phyloP scores from a whole-genome alignment of 2,329 filamentous ascomycete genomes.

The Dryadomyces sulphureus region DNA sequence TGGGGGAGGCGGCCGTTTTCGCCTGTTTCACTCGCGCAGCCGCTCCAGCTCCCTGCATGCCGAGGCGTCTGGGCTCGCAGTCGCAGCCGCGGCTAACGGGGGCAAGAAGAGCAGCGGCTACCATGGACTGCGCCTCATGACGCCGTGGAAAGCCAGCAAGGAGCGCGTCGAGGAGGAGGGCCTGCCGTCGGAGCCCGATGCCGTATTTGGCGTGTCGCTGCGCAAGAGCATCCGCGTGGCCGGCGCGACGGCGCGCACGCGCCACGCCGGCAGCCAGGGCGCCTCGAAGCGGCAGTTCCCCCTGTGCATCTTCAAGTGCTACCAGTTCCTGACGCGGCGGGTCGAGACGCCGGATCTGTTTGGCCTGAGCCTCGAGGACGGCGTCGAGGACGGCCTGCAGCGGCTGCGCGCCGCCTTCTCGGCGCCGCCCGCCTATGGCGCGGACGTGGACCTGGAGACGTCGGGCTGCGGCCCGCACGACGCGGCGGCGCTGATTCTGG shows the following conservation, averaged over 20 bases:
- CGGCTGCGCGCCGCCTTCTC: conserved; percentile 23
- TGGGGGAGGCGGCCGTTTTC: background rate
- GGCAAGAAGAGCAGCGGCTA: background rate
- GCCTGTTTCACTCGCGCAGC: background rate
- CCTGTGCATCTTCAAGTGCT: conserved; percentile 25
- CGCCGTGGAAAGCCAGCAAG: background rate
- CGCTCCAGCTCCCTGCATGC: background rate
- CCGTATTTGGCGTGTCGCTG: conserved; percentile 25
- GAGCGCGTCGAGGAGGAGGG: background rate
- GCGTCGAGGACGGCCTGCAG: conserved; percentile 17
- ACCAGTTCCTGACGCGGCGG: conserved; percentile 21
- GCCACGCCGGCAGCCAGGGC: conserved; percentile 20
- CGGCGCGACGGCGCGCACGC: conserved; percentile 22
- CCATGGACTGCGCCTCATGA: background rate
- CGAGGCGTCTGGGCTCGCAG: background rate
- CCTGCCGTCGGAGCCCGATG: conserved; percentile 6
- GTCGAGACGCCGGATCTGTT: conserved; percentile 23
- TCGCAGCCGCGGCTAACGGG: background rate
- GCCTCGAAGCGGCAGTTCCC: conserved; percentile 24
- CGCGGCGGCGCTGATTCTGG: conserved; percentile 24
- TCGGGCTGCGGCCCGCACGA: conserved; percentile 23
- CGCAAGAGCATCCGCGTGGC: conserved; percentile 24
- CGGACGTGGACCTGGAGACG: conserved; percentile 19
- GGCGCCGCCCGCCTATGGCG: conserved; percentile 21
- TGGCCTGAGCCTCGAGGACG: conserved; percentile 16